Evolutionary conservation across 148 eudicot species (phyloP), one percentile per base, ranked within the genome.

Genomic region (Pharnaceum exiguum): DNA sequence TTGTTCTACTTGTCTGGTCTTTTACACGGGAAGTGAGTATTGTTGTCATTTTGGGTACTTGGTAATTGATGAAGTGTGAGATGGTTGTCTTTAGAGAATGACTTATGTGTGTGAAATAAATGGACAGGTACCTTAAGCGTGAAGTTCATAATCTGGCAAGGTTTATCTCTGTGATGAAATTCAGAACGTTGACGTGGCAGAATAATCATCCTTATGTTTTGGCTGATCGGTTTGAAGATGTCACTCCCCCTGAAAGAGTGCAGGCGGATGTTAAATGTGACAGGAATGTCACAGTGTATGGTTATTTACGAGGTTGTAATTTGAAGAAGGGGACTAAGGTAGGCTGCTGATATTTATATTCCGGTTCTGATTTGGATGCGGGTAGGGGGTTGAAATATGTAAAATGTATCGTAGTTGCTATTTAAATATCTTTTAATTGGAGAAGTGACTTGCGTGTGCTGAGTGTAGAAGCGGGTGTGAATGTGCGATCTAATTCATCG

Each of bases 171-270:
- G 98, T 93, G 57, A 85, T 82, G 89, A 93, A 88, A 68, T 85
- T 85, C 43, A 81, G 67, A 52, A 95, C 88, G 55, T 66, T 93
- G 54, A 83, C 96, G 12, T 93, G 96, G 96, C 77, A 90, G 59
- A 57, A 70, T 40, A 62, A 71, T 68, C 98, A 93, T 79, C 98
- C 98, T 56, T 88, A 85, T 57, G 66, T 88, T 53, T 64, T 93
- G 55, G 98, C 80, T 23, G 98, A 93, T 73, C 95, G 98, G 24
- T 83, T 93, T 78, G 98, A 93, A 81, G 98, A 93, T 78, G 72
- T 88, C 40, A 88, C 98, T 47, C 89, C 90, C 15, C 96, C 90
- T 7, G 90, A 93, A 57, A 79, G 71, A 62, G 77, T 85, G 40
- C 76, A 78, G 46, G 52, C 30, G 54, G 49, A 93, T 46, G 73